A percentile compares a stretch with the other conserved stretches of the same genome.
These are phyloP conservation scores for Cochlearia excelsa DNA, from an alignment of 345 rosid species.

Conservation along the genomic window DNA sequence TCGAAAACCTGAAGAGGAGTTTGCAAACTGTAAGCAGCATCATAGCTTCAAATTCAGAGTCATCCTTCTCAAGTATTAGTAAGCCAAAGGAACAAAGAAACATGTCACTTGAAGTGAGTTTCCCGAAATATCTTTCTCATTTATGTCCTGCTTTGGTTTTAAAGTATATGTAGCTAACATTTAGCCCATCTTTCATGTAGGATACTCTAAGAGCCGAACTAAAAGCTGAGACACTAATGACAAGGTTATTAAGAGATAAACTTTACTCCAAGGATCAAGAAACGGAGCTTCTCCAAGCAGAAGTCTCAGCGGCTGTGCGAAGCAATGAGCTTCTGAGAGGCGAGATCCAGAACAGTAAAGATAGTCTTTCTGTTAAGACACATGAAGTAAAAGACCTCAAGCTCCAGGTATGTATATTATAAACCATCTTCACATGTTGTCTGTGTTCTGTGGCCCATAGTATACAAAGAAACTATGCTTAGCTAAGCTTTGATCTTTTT, in stretches of 20 bases:
- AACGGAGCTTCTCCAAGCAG: conserved; percentile 80
- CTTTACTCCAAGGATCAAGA: conserved; percentile 79
- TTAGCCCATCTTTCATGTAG: conserved; percentile 38
- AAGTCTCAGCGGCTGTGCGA: conserved; percentile 76
- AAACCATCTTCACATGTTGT: neutral
- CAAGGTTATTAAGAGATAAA: conserved; percentile 76
- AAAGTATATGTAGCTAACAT: conserved; percentile 16
- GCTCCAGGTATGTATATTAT: conserved; percentile 54
- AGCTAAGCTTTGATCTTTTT: neutral
- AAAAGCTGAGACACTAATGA: conserved; percentile 70
- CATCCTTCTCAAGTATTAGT: conserved; percentile 21
- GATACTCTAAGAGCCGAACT: conserved; percentile 57
- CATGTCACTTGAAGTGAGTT: conserved; percentile 60
- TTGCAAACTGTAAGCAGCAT: conserved; percentile 58
- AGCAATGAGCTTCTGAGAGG: conserved; percentile 69
- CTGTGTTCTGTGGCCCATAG: conserved; percentile 1
- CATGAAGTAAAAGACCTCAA: conserved; percentile 79
- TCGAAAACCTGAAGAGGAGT: conserved; percentile 69
- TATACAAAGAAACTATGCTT: neutral
- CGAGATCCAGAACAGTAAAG: conserved; percentile 69
- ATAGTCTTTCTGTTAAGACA: conserved; percentile 56
- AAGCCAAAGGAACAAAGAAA: conserved; percentile 39
- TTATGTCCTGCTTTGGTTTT: conserved; percentile 8
- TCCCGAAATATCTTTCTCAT: neutral
- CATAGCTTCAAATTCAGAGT: conserved; percentile 42